Percentiles rank a stretch among this genome's conserved stretches.
These are phyloP conservation scores for Aspergillus spinulosporus DNA, from an alignment of 2,329 filamentous ascomycete species.

Conservation along the genomic window DNA sequence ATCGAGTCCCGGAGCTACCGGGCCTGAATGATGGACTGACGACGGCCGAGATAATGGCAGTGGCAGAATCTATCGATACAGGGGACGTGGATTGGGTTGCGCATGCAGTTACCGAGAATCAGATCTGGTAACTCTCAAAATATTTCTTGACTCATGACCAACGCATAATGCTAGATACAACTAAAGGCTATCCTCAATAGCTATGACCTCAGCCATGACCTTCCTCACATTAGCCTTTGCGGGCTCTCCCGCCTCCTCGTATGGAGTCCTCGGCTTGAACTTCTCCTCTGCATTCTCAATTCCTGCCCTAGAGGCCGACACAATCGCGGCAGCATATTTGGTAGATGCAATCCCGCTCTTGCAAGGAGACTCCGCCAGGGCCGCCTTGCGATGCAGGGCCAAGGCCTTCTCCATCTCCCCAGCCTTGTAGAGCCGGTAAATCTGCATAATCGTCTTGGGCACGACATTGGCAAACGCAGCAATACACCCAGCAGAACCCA, in stretches of 20 bases:
- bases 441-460: conserved; percentile 55
- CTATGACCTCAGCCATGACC: conserved; percentile 43
- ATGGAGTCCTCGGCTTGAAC: conserved; percentile 62
- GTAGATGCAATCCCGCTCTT: conserved; percentile 67
- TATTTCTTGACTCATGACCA: background rate
- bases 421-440: conserved; percentile 61
- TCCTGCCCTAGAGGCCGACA: conserved; percentile 59
- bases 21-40: conserved; percentile 43
- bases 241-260: conserved; percentile 49
- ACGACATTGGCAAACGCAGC: conserved; percentile 61
- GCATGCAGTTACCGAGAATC: conserved; percentile 48
- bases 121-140: conserved; percentile 38
- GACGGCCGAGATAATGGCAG: conserved; percentile 50
- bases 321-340: conserved; percentile 66
- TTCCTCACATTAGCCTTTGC: conserved; percentile 46
- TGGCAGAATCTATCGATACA: conserved; percentile 51
- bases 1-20: conserved; percentile 12
- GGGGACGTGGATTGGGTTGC: conserved; percentile 51
- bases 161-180: background rate
- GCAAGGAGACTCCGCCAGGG: conserved; percentile 64
- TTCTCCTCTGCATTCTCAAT: conserved; percentile 60
- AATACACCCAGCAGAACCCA: conserved; percentile 57
- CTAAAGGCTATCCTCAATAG: conserved; percentile 37
- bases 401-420: conserved; percentile 61
- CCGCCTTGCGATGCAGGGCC: conserved; percentile 60